phyloP scores from a whole-genome alignment of 2,329 filamentous ascomycete species.

The Thielaviopsis musarum region DNA sequence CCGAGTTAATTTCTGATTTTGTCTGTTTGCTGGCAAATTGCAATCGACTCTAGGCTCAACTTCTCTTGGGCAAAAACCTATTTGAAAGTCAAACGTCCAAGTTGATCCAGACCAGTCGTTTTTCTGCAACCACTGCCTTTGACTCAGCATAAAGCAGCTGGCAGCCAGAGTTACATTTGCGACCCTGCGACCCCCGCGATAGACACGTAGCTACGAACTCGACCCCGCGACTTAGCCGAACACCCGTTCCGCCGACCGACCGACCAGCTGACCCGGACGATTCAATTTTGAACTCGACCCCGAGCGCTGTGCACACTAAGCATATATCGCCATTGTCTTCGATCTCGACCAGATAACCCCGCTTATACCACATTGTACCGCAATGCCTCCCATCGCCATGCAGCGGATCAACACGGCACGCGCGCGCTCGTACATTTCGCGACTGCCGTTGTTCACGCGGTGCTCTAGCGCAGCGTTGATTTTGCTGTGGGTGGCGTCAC shows the following conservation, averaged over 20 bases:
- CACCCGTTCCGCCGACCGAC: background rate
- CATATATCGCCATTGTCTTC: background rate
- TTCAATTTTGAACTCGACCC: background rate
- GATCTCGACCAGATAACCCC: background rate
- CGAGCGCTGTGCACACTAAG: background rate
- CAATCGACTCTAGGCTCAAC: background rate
- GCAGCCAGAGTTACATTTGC: background rate
- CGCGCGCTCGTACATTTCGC: conserved; percentile 63
- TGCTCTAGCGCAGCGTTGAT: conserved; percentile 33
- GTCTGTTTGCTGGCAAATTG: background rate
- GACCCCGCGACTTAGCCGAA: background rate
- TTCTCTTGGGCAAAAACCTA: background rate
- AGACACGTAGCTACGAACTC: background rate
- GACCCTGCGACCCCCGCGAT: background rate
- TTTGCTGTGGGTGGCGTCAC: conserved; percentile 53
- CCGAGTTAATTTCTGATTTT: background rate
- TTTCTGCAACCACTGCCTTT: background rate
- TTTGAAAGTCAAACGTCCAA: background rate
- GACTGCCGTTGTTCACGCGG: conserved; percentile 79
- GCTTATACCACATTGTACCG: background rate
- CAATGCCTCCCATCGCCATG: background rate
- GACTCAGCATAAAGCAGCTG: background rate
- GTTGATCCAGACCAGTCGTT: background rate
- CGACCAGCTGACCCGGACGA: background rate
- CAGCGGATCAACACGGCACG: conserved; percentile 38